Percentiles rank a stretch among this genome's conserved stretches.
These are phyloP conservation scores for Colletotrichum sansevieriae DNA, from an alignment of 2,329 filamentous ascomycete genomes.

Conservation along the genomic window DNA sequence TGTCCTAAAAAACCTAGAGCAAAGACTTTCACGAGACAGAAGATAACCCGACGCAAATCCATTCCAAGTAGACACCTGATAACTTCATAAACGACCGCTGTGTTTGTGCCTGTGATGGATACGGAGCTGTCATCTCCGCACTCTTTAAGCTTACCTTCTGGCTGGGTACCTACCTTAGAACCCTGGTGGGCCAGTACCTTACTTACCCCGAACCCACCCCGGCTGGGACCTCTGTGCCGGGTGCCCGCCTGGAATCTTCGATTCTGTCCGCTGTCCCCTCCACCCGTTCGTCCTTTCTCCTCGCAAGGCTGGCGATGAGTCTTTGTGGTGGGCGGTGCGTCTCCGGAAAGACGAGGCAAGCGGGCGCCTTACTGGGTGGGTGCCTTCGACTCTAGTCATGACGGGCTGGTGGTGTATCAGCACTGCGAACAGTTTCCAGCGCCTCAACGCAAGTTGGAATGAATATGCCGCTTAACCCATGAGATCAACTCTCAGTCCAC, in stretches of 20 bases:
- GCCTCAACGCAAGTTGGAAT: no score
- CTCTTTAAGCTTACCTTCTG: constrained; percentile 28
- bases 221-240: no score
- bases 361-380: no score
- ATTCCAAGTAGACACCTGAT: no score
- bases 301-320: neutral
- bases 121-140: constrained; percentile 3
- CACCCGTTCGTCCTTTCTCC: constrained; percentile 23
- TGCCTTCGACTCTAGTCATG: no score
- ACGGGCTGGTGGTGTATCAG: no score
- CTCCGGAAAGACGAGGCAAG: no score
- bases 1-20: no score
- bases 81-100: neutral
- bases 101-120: neutral
- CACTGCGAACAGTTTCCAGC: no score
- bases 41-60: no score
- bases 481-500: no score
- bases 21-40: neutral
- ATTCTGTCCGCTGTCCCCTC: neutral
- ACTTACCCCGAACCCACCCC: neutral
- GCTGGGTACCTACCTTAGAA: neutral
- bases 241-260: constrained; percentile 14
- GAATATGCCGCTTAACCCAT: no score
- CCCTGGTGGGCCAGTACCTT: neutral
- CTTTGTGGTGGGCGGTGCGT: neutral